Base-by-base conservation (phyloP, 768 basidiomycete genomes). In the Termitomyces sp. region DNA sequence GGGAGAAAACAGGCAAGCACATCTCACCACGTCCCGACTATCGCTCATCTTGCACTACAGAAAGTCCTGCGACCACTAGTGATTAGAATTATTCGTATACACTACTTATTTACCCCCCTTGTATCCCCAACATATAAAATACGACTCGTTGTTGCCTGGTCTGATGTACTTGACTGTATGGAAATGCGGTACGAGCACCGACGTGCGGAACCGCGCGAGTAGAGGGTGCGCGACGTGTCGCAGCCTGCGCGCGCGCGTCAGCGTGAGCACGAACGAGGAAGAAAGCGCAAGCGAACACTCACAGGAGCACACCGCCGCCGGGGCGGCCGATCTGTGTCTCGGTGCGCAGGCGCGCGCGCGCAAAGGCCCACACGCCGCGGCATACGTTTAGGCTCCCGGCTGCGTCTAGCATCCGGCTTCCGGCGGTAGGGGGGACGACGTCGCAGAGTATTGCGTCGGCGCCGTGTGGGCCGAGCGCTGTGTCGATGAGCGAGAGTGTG, bases 371-470 rank as follows among this genome's bases (percentile, higher is more conserved):
- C 0, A 90, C 92, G 3, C 87, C 82, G 33, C 80, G 71, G 66
- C 86, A 90, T 13, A 97, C 84, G 36, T 86, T 78, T 26, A 96
- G 75, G 55, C 87, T 87, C 16, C 76, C 68, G 64, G 85, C 79
- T 0, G 81, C 79, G 70, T 98, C 94, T 45, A 77, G 76, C 0
- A 72, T 69, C 8, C 76, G 68, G 57, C 87, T 85, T 5, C 94
- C 94, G 1, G 87, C 82, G 58, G 84, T 76, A 67, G 93, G 92
- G 20, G 84, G 85, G 13, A 93, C 90, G 87, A 97, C 94, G 65
- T 97, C 95, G 6, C 87, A 92, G 3, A 97, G 77, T 26, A 97
- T 81, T 11, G 94, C 75, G 68, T 98, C 93, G 7, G 85, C n/a
- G 50, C 57, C 40, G 40, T 5, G 5, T 3, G 5, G 18, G 38